These are phyloP conservation scores for Metschnikowia colocasiae DNA, from an alignment of 805 yeast species.

Conservation along the genomic window DNA sequence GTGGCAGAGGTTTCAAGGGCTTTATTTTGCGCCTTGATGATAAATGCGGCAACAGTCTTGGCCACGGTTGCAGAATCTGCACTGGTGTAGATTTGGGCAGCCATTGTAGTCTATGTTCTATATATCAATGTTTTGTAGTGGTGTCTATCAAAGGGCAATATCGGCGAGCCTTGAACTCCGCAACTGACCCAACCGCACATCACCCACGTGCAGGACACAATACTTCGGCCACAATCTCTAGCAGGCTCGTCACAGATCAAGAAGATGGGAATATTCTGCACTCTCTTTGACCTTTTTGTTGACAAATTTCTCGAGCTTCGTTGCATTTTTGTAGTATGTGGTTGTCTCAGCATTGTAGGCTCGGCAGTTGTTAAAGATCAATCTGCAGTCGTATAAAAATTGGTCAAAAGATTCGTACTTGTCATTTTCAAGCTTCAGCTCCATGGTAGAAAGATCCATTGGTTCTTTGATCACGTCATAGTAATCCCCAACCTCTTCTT, in stretches of 20 bases:
- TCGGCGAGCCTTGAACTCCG: conserved; percentile 5
- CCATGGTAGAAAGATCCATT: conserved; percentile 97
- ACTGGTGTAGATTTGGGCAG: conserved; percentile 41
- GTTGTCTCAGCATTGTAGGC: conserved; percentile 91
- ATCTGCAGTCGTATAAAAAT: conserved; percentile 80
- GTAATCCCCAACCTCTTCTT: conserved; percentile 93
- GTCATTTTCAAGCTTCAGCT: conserved; percentile 85
- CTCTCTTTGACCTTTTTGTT: conserved; percentile 77
- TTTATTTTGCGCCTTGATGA: conserved; percentile 58
- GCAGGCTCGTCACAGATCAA: conserved; percentile 38
- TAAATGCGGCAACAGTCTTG: conserved; percentile 57
- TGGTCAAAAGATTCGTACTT: conserved; percentile 88
- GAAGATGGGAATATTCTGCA: conserved; percentile 84
- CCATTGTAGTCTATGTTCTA: conserved; percentile 5
- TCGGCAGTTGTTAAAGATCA: conserved; percentile 88
- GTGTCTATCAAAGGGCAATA: background rate
- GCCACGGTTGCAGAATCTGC: conserved; percentile 60
- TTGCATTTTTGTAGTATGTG: conserved; percentile 93
- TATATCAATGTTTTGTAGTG: background rate
- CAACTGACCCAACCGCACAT: background rate
- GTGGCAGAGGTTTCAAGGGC: conserved; percentile 44
- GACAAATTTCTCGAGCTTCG: conserved; percentile 86
- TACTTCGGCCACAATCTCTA: background rate
- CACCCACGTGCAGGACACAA: background rate
- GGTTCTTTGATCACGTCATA: conserved; percentile 96